A percentile compares a stretch with the other conserved stretches of the same genome.
Conservation (phyloP, 305 asterid genomes). For the Rubia peregrina region DNA sequence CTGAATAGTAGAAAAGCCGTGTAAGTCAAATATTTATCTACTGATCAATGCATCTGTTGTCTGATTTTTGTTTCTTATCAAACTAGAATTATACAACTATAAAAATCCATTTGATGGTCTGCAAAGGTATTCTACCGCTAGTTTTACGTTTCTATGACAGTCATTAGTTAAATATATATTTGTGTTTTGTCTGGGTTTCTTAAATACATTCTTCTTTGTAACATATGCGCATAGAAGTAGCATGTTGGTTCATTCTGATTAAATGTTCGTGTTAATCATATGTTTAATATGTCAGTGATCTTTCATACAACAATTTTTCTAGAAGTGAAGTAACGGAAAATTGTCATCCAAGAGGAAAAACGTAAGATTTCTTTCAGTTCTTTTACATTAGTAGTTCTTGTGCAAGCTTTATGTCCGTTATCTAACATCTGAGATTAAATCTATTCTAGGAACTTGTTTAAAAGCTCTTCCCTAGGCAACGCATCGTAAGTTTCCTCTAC, state of each 20-base stretch:
- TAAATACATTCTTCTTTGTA: background rate
- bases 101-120: background rate
- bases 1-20: slow-evolving; percentile 25
- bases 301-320: slow-evolving; percentile 39
- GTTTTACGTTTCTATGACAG: background rate
- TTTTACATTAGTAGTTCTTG: background rate
- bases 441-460: slow-evolving; percentile 49
- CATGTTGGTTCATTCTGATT: background rate
- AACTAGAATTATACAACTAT: background rate
- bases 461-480: slow-evolving; percentile 42
- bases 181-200: too few species aligned
- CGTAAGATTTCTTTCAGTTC: slow-evolving; percentile 24
- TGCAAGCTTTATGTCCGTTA: background rate
- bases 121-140: background rate
- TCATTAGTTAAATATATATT: too few species aligned
- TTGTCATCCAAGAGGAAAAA: slow-evolving; percentile 19
- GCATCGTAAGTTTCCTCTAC: slow-evolving; percentile 35
- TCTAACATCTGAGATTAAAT: slow-evolving; percentile 11
- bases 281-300: slow-evolving; percentile 25
- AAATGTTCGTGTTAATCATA: background rate
- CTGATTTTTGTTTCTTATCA: background rate
- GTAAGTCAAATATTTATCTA: slow-evolving; percentile 26
- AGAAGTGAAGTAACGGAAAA: background rate
- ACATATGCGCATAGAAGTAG: background rate
- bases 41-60: background rate